A percentile compares a stretch with the other conserved stretches of the same genome.
Evolutionary conservation across 352 stramenopile species (phyloP).

Genomic region (Hyaloperonospora brassicae): DNA sequence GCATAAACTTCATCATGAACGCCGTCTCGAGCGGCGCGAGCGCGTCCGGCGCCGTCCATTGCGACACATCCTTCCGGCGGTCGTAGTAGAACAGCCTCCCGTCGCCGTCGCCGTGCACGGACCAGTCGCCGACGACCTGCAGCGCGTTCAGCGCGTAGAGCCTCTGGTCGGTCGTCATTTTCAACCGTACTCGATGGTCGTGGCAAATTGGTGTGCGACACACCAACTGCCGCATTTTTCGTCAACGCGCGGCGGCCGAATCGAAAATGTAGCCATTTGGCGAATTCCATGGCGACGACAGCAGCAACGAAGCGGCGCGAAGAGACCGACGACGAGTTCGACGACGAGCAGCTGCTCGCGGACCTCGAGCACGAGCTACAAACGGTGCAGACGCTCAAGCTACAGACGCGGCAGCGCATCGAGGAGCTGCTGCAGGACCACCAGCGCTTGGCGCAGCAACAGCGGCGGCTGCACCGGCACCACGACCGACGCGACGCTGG

Average conservation of each 20-base stretch:
- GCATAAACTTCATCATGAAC: constrained; percentile 83
- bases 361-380: constrained; percentile 41
- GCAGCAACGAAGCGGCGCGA: not conserved
- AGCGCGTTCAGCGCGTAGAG: constrained; percentile 46
- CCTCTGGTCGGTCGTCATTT: constrained; percentile 28
- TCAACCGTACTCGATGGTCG: not conserved
- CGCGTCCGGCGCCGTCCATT: constrained; percentile 46
- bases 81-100: constrained; percentile 78
- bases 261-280: not conserved
- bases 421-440: constrained; percentile 32
- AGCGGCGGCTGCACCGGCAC: constrained; percentile 26
- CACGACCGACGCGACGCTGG: constrained; percentile 26
- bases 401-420: constrained; percentile 31
- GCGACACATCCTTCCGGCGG: constrained; percentile 32
- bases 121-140: constrained; percentile 52
- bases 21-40: constrained; percentile 49
- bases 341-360: constrained; percentile 31
- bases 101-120: constrained; percentile 64
- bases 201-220: too few species aligned
- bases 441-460: constrained; percentile 37
- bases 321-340: constrained; percentile 26
- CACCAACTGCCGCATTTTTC: too few species aligned
- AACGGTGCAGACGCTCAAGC: constrained; percentile 41
- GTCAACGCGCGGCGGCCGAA: too few species aligned
- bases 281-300: not conserved